These are phyloP conservation scores for Daphne laureola DNA, from an alignment of 441 rosid species.

Conservation along the genomic window DNA sequence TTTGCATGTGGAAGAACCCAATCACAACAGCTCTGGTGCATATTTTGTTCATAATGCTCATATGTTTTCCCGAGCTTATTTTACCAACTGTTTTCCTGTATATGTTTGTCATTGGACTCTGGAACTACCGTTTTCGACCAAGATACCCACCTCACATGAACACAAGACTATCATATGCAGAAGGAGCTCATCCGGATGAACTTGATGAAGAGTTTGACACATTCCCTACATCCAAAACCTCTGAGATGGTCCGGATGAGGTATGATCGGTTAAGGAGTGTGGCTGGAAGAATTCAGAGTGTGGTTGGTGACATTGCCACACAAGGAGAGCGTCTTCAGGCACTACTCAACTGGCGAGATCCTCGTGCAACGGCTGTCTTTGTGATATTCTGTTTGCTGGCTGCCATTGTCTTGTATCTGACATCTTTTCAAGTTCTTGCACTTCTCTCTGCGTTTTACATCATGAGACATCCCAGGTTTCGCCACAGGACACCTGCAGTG, in stretches of 20 bases:
- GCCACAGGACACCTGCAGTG: constrained; percentile 55
- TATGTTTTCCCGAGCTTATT: constrained; percentile 70
- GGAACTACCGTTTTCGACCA: constrained; percentile 71
- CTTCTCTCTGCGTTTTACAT: constrained; percentile 48
- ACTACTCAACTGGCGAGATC: constrained; percentile 83
- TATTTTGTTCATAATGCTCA: constrained; percentile 49
- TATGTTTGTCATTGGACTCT: constrained; percentile 66
- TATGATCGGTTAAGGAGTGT: constrained; percentile 80
- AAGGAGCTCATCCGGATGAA: constrained; percentile 63
- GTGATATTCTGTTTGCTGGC: constrained; percentile 51
- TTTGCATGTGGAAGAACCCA: constrained; percentile 79
- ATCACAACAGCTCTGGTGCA: constrained; percentile 53
- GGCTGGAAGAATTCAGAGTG: constrained; percentile 76
- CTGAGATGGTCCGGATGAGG: constrained; percentile 46
- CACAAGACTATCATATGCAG: constrained; percentile 64
- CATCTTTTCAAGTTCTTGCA: constrained; percentile 65
- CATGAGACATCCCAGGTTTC: constrained; percentile 89
- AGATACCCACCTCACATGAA: constrained; percentile 86
- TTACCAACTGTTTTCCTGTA: constrained; percentile 66
- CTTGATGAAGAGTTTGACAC: constrained; percentile 87
- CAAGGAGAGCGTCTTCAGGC: constrained; percentile 87
- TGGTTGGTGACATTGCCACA: constrained; percentile 80
- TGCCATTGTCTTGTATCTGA: constrained; percentile 55
- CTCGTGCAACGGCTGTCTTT: constrained; percentile 74
- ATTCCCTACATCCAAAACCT: constrained; percentile 47